Percentiles rank a stretch among this genome's conserved stretches.
phyloP scores from a whole-genome alignment of 768 basidiomycete species.

The Tricholoma sp. region DNA sequence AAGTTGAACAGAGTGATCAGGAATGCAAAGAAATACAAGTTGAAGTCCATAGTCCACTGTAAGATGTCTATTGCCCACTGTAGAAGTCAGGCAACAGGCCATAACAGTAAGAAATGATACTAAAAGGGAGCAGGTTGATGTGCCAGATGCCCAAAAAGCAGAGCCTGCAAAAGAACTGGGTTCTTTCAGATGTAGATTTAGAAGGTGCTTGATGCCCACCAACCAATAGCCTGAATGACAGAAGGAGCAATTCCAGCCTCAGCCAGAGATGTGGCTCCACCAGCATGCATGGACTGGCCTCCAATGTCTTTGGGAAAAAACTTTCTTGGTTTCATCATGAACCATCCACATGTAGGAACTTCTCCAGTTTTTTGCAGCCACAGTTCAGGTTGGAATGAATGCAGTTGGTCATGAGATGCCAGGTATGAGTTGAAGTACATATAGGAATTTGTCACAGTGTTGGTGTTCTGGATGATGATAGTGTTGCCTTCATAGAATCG shows the following conservation, averaged over 20 bases:
- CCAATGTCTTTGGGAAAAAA: not conserved
- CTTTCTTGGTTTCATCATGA: not conserved
- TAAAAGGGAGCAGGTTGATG: not conserved
- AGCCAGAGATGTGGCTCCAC: not conserved
- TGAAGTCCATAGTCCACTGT: not conserved
- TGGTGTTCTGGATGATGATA: too few species aligned
- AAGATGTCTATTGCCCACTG: too few species aligned
- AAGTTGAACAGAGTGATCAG: too few species aligned
- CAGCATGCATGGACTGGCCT: too few species aligned
- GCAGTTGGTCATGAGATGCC: not conserved
- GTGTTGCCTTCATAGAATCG: not conserved
- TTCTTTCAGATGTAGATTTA: not conserved
- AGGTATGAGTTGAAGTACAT: not conserved
- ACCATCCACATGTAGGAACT: not conserved
- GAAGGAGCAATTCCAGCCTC: not conserved
- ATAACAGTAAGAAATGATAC: not conserved
- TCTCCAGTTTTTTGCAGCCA: not conserved
- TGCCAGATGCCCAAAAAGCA: too few species aligned
- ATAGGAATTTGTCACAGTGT: not conserved
- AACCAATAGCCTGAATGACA: not conserved
- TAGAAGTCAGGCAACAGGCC: not conserved
- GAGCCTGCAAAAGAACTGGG: not conserved
- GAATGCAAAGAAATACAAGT: not conserved
- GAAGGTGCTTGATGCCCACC: not conserved
- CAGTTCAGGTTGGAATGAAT: not conserved